Evolutionary conservation across 1,139 yeast genomes (phyloP), one percentile per base, ranked within the genome.

Genomic region (Saccharomycopsis phalli): DNA sequence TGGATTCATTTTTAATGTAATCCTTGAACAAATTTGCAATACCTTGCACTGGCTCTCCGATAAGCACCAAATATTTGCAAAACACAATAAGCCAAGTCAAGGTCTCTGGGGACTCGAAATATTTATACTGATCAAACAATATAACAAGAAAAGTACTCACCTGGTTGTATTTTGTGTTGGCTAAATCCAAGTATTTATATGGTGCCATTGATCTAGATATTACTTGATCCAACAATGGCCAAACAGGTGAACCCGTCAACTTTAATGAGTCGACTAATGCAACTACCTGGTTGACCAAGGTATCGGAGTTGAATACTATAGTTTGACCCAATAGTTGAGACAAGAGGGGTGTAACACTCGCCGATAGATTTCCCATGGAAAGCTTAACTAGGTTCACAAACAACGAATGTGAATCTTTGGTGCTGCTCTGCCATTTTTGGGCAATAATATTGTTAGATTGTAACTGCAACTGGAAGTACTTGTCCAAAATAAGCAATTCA

Each of bases 151-250:
- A 75, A 0, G 93, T 81, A 52, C 94, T 82, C 13, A 79, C 54
- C 14, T 57, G 49, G 5, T 59, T 62, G 11, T 58, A 56, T 17
- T 31, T 35, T 2, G 56, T 51, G 38, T 71, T 72, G 1, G 83
- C 67, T 45, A 66, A 53, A 54, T 88, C 97, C 41, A 84, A 69
- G 51, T 86, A 88, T 54, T 82, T 86, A 60, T 81, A 91, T 0
- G 96, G 96, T 1, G 84, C 62, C 41, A 81, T 68, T 46, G 78
- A 68, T 49, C 95, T 69, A 1, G 86, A 65, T 21, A 84, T 68
- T 1, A 82, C 65, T 55, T 87, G 93, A 54, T 87, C 94, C 13
- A 88, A 50, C 30, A 84, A 57, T 13, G 63, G 63, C 80, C 86
- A 81, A 11, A 77, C 51, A 33, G 59, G 54, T 2, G 49, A 51